phyloP scores from a whole-genome alignment of 108 stramenopile species.

The Cyclotella atomus region DNA sequence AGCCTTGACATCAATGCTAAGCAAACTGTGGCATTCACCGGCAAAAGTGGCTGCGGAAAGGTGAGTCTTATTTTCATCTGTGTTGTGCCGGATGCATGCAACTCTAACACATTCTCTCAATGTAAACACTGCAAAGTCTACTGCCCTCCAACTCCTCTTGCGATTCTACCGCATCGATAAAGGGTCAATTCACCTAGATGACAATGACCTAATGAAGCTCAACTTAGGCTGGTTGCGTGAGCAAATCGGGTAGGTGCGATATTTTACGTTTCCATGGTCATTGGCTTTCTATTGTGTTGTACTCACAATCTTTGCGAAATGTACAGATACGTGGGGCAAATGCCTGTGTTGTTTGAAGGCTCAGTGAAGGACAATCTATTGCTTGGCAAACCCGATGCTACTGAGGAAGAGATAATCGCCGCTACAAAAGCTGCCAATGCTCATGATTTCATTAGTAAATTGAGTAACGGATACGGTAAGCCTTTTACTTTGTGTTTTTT shows the following conservation, averaged over 20 bases:
- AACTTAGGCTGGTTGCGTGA: conserved; percentile 48
- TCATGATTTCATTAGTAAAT: conserved; percentile 59
- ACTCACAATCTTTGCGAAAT: conserved; percentile 8
- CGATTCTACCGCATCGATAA: conserved; percentile 40
- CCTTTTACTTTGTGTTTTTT: too few relatives aligned
- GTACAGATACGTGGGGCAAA: conserved; percentile 68
- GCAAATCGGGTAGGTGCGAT: conserved; percentile 64
- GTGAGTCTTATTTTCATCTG: too few relatives aligned
- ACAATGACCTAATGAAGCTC: conserved; percentile 44
- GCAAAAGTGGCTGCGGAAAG: conserved; percentile 76
- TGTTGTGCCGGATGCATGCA: too few relatives aligned
- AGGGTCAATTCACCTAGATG: conserved; percentile 49
- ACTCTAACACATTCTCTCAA: too few relatives aligned
- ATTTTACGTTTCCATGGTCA: conserved; percentile 72
- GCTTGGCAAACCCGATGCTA: conserved; percentile 47
- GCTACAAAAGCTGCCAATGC: conserved; percentile 48
- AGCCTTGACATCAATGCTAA: conserved; percentile 60
- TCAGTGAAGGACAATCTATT: conserved; percentile 68
- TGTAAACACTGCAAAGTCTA: too few relatives aligned
- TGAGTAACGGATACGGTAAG: conserved; percentile 50
- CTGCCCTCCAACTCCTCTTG: conserved; percentile 59
- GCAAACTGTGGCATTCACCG: conserved; percentile 75
- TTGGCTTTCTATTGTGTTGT: conserved; percentile 18
- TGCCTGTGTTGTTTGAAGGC: conserved; percentile 68
- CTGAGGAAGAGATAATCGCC: conserved; percentile 33